phyloP scores from a whole-genome alignment of 805 yeast species.

The Komagataella phaffii region DNA sequence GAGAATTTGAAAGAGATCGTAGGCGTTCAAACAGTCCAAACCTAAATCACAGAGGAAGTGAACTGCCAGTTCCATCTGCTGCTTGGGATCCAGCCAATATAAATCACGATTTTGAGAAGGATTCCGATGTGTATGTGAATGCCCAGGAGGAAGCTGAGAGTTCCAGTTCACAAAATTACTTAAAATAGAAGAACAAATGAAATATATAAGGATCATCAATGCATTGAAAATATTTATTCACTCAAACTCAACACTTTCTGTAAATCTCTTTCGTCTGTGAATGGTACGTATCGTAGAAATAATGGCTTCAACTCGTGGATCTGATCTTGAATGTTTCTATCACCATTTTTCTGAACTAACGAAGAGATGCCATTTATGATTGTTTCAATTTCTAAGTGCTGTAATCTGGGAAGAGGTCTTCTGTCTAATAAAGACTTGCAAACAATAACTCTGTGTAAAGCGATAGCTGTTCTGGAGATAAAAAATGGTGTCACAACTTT shows the following conservation, averaged over 20 bases:
- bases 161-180: background rate
- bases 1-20: conserved; percentile 74
- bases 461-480: conserved; percentile 42
- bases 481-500: conserved; percentile 30
- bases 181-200: background rate
- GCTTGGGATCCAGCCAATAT: conserved; percentile 2
- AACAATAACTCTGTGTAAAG: conserved; percentile 48
- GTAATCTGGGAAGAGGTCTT: conserved; percentile 56
- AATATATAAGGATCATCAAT: background rate
- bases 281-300: background rate
- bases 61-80: conserved; percentile 1
- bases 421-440: conserved; percentile 44
- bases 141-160: background rate
- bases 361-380: conserved; percentile 28
- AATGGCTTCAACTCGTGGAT: background rate
- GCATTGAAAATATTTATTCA: background rate
- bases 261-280: background rate
- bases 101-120: background rate
- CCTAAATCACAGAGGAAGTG: background rate
- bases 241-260: background rate
- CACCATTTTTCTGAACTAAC: background rate
- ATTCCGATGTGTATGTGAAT: background rate
- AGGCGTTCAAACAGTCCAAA: conserved; percentile 2
- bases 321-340: background rate
- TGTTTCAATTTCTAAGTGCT: conserved; percentile 44